Evolutionary conservation across 2,329 filamentous ascomycete species (phyloP), one percentile per base, ranked within the genome.

Genomic region (Cladophialophora chaetospira): DNA sequence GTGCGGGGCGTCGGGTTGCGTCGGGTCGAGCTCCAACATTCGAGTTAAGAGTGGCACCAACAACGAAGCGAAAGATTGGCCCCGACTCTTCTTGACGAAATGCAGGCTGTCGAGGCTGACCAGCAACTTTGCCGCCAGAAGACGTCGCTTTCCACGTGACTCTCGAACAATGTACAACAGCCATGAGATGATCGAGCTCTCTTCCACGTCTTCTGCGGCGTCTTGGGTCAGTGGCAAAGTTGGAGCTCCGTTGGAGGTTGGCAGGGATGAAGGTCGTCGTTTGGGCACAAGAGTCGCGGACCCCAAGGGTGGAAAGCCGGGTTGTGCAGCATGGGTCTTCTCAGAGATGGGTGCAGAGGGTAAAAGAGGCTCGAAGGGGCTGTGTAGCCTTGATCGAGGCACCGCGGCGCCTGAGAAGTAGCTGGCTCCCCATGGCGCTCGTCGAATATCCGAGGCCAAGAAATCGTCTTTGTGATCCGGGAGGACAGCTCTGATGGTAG

Each of bases 131-230:
- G 86, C 83, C 28, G 88, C 88, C 77, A 87, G 84, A 46, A 91
- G 73, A 17, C 87, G 79, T 54, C 85, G 81, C 60, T 82, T 75
- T 25, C 83, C 82, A 44, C 73, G 71, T 21, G 81, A 78, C 11
- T 81, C 78, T 62, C 88, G 80, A 43, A 84, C 78, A 42, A 88
- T 70, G 47, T 82, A 77, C 42, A 93, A 81, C 15, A 94, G 79
- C 85, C 88, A 92, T 1, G 88, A 84, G 35, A 92, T 79, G 17
- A 92, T 73, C 2, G 86, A 82, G 57, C 83, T 89, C 69, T 93
- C 89, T 2, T 82, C 74, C 8, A 88, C 83, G 47, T 87, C 84
- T 0, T 69, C 60, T 4, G 77, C 71, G 3, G 70, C 65, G 3
- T 78, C 73, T n/a, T 73, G 70, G 25, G 68, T 63, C 29, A 69